Evolutionary conservation across 164 flowering plant species (phyloP), one percentile per base, ranked within the genome.

Genomic region (Platanus orientalis): DNA sequence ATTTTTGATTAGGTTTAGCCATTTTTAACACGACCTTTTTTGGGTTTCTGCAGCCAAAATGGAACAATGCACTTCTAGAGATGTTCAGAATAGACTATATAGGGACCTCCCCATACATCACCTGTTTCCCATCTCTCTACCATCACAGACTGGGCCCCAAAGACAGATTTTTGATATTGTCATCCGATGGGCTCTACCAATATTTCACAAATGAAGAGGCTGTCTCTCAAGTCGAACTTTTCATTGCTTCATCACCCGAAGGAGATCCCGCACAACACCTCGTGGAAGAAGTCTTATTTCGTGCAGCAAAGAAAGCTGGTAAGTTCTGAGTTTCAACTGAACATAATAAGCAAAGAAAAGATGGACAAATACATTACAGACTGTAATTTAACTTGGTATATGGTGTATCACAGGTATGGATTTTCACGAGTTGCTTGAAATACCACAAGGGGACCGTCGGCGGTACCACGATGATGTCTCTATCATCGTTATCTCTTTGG

Each of bases 201-300:
- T 90, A 90, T 72, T 87, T 90, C 76, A 88, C 90, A 14, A 90
- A 90, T 30, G 87, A 90, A 60, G 90, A 90, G 63, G 97, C 85
- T 24, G 92, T 90, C 23, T 70, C 90, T 17, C 89, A 90, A 72
- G 97, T 88, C n/a, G 94, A 88, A 67, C 80, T 77, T 52, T 90
- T 90, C 79, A 78, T 89, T 69, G 48, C 78, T 34, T 63, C 79
- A 51, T 83, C 76, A 29, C 94, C 97, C 0, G 90, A 88, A 61
- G 97, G 94, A 29, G 97, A 90, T 64, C 97, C 97, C 4, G 97
- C 94, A 0, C 97, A 90, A 65, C 92, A 90, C 74, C 80, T 90
- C 21, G 78, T 90, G 7, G 89, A 88, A 66, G 85, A 83, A 73
- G 75, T 84, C 3, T 67, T 90, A 29, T 84, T 88, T 59, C 90